Evolutionary conservation across 2,329 filamentous ascomycete species (phyloP).

Genomic region (Paecilomyces formosus): DNA sequence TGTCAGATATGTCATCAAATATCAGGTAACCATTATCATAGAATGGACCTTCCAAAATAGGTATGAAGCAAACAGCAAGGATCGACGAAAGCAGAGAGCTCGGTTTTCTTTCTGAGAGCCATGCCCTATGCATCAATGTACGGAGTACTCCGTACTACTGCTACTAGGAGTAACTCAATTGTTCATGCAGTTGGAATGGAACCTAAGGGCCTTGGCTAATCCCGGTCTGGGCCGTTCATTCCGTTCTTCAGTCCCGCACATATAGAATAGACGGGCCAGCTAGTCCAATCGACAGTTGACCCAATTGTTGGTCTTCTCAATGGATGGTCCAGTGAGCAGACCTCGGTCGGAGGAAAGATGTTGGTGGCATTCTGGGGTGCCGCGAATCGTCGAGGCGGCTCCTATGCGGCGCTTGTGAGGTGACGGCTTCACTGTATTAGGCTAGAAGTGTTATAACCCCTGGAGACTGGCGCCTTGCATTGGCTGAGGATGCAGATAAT

Average conservation of each 20-base stretch:
- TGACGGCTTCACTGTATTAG: neutral
- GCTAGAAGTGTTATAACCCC: neutral
- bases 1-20: neutral
- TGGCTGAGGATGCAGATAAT: neutral
- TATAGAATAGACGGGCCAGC: neutral
- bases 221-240: neutral
- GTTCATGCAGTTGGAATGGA: neutral
- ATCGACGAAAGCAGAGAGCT: neutral
- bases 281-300: neutral
- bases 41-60: neutral
- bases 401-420: conserved; percentile 1
- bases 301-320: neutral
- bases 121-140: neutral
- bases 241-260: neutral
- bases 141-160: too few relatives aligned
- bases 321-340: neutral
- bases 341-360: neutral
- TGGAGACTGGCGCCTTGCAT: neutral
- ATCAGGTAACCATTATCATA: neutral
- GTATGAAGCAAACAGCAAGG: neutral
- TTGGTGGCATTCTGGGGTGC: conserved; percentile 1
- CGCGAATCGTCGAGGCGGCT: neutral
- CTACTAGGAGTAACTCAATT: neutral
- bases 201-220: neutral
- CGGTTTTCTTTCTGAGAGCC: neutral